Percentiles rank a stretch among this genome's conserved stretches.
Evolutionary conservation across 1,139 yeast genomes (phyloP).

Genomic region (Kodamaea fungicola): DNA sequence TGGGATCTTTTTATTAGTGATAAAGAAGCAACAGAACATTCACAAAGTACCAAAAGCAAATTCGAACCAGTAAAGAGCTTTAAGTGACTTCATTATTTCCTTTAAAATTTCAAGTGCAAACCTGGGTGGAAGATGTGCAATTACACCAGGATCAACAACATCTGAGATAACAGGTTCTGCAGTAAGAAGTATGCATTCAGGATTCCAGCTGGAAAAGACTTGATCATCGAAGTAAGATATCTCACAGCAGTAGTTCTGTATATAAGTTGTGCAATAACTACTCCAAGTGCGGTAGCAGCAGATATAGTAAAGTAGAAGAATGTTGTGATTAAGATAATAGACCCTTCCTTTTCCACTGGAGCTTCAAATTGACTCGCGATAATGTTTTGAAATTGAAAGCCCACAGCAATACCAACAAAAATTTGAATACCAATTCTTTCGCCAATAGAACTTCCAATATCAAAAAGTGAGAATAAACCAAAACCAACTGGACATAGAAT

Average conservation of each 20-base stretch:
- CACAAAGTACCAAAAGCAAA: conserved; percentile 26
- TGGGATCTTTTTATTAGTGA: no score
- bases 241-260: conserved; percentile 12
- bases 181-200: conserved; percentile 15
- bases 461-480: conserved; percentile 14
- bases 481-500: conserved; percentile 17
- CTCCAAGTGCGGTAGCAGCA: conserved; percentile 19
- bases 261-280: conserved; percentile 15
- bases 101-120: conserved; percentile 21
- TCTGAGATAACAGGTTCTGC: conserved; percentile 17
- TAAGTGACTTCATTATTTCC: conserved; percentile 35
- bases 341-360: conserved; percentile 17
- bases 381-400: conserved; percentile 19
- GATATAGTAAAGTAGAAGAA: conserved; percentile 18
- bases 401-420: conserved; percentile 18
- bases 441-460: conserved; percentile 10
- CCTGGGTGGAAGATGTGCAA: conserved; percentile 23
- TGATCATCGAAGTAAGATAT: conserved; percentile 17
- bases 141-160: conserved; percentile 26
- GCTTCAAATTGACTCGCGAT: conserved; percentile 21
- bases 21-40: no score
- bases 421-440: conserved; percentile 17
- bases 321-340: conserved; percentile 17
- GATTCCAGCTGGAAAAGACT: conserved; percentile 12
- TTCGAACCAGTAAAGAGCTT: conserved; percentile 38